These are phyloP conservation scores for Ulota crispa DNA, from an alignment of 225 moss, liverwort and hornwort species.

Conservation along the genomic window DNA sequence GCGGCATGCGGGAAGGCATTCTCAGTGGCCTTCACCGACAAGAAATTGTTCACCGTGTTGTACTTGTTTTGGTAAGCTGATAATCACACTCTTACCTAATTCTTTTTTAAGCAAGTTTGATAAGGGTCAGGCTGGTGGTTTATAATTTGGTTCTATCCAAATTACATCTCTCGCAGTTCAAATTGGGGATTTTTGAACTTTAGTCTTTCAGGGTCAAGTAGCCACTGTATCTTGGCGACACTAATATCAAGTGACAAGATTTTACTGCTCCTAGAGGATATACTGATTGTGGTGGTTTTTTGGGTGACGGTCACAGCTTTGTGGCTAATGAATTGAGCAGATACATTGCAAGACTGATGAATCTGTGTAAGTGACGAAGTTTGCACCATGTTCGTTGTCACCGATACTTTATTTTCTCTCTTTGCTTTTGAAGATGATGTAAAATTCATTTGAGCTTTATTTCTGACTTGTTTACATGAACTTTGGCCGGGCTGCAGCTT, in stretches of 20 bases:
- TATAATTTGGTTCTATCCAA: not conserved
- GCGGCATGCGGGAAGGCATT: constrained; percentile 51
- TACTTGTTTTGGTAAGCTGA: constrained; percentile 33
- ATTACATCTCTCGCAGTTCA: not conserved
- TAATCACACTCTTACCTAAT: not conserved
- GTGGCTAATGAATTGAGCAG: constrained; percentile 38
- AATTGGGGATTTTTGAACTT: not conserved
- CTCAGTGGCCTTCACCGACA: constrained; percentile 55
- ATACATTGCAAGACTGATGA: constrained; percentile 25
- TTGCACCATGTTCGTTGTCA: not conserved
- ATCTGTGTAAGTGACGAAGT: constrained; percentile 30
- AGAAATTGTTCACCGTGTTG: constrained; percentile 36
- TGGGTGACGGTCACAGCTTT: constrained; percentile 34
- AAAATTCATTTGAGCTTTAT: not conserved
- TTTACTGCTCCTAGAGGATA: not conserved
- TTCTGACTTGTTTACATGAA: constrained; percentile 14
- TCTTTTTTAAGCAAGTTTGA: not conserved
- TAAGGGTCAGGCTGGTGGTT: not conserved
- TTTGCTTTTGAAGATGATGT: not conserved
- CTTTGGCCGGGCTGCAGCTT: constrained; percentile 31
- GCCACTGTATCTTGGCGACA: not conserved
- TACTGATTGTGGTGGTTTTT: constrained; percentile 28
- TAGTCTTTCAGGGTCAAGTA: not conserved
- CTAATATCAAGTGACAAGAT: not conserved
- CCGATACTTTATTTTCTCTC: not conserved